These are phyloP conservation scores for Amanita inopinata DNA, from an alignment of 768 basidiomycete species.

Conservation along the genomic window DNA sequence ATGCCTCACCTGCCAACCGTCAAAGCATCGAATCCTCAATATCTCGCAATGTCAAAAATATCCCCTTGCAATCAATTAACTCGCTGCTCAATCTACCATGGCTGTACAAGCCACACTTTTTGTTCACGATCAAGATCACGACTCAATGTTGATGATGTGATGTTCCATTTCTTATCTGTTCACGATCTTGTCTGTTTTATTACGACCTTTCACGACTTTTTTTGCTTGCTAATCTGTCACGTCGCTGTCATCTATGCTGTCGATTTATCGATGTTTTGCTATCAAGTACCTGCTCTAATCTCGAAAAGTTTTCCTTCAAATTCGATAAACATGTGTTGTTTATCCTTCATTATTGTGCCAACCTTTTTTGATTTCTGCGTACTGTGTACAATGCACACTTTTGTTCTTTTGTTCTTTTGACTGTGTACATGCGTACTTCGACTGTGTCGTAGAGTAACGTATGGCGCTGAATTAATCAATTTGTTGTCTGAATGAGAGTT, in stretches of 20 bases:
- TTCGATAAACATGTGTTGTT: no score
- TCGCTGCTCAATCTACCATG: neutral
- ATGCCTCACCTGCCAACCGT: neutral
- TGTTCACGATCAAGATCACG: neutral
- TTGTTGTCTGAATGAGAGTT: no score
- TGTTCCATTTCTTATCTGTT: slow-evolving; percentile 1
- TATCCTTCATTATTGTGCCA: no score
- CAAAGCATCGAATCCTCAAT: neutral
- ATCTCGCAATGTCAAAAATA: neutral
- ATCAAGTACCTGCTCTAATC: no score
- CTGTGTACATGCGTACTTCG: neutral
- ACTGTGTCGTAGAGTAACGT: no score
- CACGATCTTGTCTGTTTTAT: slow-evolving; percentile 7
- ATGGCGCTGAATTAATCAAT: no score
- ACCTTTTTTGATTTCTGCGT: no score
- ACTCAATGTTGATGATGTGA: neutral
- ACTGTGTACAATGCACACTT: neutral
- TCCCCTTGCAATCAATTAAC: no score
- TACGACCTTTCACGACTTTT: slow-evolving; percentile 3
- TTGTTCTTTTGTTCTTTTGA: neutral
- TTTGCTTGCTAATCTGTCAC: neutral
- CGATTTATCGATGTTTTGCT: neutral
- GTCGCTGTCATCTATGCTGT: neutral
- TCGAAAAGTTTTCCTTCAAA: no score
- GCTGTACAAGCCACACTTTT: neutral